phyloP scores from a whole-genome alignment of 345 rosid species.

The Eucalyptus brandiana region DNA sequence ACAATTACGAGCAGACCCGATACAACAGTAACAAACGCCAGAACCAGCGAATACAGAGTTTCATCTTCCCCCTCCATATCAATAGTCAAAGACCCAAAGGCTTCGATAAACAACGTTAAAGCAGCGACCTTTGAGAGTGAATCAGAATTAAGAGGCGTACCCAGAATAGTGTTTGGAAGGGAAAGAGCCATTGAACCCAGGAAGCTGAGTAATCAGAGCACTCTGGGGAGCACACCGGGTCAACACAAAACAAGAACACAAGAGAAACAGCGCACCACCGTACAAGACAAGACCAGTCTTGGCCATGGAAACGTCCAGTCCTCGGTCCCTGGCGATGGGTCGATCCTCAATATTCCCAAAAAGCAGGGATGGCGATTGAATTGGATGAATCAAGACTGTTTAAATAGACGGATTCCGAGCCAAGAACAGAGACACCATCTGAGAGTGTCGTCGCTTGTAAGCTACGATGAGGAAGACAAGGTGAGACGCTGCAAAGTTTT shows the following conservation, averaged over 20 bases:
- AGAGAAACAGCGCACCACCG: neutral
- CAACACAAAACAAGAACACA: neutral
- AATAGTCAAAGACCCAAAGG: neutral
- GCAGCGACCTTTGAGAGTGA: neutral
- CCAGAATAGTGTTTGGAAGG: slow-evolving; percentile 8
- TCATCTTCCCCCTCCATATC: neutral
- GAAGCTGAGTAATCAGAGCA: neutral
- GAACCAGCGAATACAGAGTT: neutral
- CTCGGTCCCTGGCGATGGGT: neutral
- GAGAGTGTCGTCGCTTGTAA: neutral
- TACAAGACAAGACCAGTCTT: neutral
- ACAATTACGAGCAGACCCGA: neutral
- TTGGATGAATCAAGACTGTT: neutral
- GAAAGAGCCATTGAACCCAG: slow-evolving; percentile 5
- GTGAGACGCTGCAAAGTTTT: neutral
- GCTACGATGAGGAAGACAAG: neutral
- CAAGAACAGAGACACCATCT: neutral
- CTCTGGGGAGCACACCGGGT: neutral
- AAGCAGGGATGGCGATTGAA: neutral
- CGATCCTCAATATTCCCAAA: neutral
- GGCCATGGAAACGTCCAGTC: neutral
- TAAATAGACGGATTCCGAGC: neutral
- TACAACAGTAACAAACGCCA: neutral
- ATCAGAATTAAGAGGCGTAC: neutral
- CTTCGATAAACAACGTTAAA: neutral